Evolutionary conservation across 768 basidiomycete genomes (phyloP), one percentile per base, ranked within the genome.

Genomic region (Mycena rebaudengoi): DNA sequence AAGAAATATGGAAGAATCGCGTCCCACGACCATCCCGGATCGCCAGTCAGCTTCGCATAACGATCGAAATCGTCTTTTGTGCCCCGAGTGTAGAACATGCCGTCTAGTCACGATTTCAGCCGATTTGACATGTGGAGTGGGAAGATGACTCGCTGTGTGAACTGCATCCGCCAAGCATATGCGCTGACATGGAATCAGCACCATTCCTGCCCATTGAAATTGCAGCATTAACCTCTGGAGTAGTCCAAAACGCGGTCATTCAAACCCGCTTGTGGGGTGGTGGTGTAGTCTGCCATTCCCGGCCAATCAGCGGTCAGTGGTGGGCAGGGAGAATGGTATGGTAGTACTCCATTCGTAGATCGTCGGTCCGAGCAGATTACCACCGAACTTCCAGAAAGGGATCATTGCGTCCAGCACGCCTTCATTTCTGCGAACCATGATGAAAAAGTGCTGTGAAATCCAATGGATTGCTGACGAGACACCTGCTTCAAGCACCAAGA

Each of bases 1-100:
- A 64, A 50, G 39, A 76, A 67, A 41, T 75, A 80, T 10, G 71
- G 72, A 18, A 70, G 59, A 13, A 80, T 60, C 4, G 53, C 60
- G 11, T 74, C 64, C 79, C 78, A 81, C 7, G 75, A 71, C 79
- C 79, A 80, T 2, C 77, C 75, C 4, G 46, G 25, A 62, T 80
- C 78, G 1, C 71, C 74, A 44, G 76, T 73, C 20, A 77, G 56
- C 1, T 55, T 44, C 1, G 78, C 78, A 52, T 69, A 76, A 6
- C 73, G 71, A 44, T 79, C 64, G 29, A 62, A 77, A 50, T 79
- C 77, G 21, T 75, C 74, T n/a, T 49, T 45, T 3, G 74, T 72
- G 4, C 77, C 78, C 7, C 76, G 73, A 7, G 75, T 75, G 51
- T 75, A 78, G 30, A 69, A 57, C 70, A 79, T 73, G n/a, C 65